phyloP scores from a whole-genome alignment of 2,329 filamentous ascomycete species.

The Leptosphaerulina australis region DNA sequence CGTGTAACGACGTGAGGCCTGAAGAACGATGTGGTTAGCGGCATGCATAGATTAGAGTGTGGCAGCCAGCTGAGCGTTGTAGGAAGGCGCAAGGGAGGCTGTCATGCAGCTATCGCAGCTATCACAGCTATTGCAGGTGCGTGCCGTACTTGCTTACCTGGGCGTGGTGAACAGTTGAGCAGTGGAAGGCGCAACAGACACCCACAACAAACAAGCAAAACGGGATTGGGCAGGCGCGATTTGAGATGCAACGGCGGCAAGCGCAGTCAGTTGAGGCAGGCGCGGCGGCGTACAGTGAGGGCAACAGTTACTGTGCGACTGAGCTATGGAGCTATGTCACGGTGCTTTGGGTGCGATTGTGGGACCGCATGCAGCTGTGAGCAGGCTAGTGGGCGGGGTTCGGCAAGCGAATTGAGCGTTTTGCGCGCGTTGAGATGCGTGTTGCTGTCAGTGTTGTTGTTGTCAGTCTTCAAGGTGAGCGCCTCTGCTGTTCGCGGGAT shows the following conservation, averaged over 20 bases:
- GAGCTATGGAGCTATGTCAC: constrained; percentile 8
- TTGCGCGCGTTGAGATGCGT: constrained; percentile 1
- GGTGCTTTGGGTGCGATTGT: constrained; percentile 10
- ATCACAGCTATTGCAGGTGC: background rate
- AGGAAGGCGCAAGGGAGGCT: constrained; percentile 4
- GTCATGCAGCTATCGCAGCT: background rate
- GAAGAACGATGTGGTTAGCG: constrained; percentile 40
- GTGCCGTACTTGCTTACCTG: constrained; percentile 1
- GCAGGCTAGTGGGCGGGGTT: constrained; percentile 16
- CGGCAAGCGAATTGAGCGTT: constrained; percentile 12
- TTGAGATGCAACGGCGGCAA: constrained; percentile 7
- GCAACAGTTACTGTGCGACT: constrained; percentile 28
- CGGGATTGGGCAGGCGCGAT: constrained; percentile 6
- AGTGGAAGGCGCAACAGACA: constrained; percentile 13
- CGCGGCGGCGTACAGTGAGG: constrained; percentile 18
- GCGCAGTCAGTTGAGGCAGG: constrained; percentile 19
- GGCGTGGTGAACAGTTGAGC: constrained; percentile 14
- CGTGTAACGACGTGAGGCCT: constrained; percentile 40
- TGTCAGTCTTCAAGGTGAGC: constrained; percentile 13
- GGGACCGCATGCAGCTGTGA: constrained; percentile 25
- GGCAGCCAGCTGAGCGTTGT: constrained; percentile 19
- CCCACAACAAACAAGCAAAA: too few relatives aligned
- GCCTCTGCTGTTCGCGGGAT: background rate
- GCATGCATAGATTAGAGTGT: constrained; percentile 29
- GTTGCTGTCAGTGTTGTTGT: constrained; percentile 21